A percentile compares a stretch with the other conserved stretches of the same genome.
Conservation (phyloP, 768 basidiomycete genomes). For the Mycena amicta region DNA sequence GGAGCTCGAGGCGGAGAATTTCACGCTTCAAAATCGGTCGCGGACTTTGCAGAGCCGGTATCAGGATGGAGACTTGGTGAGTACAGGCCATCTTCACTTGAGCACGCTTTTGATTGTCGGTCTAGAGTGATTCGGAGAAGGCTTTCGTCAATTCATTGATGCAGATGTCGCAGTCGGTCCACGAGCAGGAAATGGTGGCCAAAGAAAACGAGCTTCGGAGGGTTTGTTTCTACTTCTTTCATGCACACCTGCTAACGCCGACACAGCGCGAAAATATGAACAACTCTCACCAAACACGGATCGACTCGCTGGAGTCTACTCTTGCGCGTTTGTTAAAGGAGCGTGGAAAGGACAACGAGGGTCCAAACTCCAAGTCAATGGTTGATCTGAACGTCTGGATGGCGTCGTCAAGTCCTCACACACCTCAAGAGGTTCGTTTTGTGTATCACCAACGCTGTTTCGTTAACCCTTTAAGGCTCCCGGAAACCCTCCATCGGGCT, state of each 20-base stretch:
- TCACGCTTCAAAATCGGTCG: constrained; percentile 27
- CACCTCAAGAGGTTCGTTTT: constrained; percentile 14
- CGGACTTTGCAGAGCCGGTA: constrained; percentile 43
- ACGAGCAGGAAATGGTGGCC: constrained; percentile 55
- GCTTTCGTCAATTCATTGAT: constrained; percentile 49
- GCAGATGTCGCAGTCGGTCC: constrained; percentile 44
- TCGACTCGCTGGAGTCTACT: constrained; percentile 47
- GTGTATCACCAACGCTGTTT: background rate
- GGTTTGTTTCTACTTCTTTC: constrained; percentile 33
- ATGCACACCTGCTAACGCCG: constrained; percentile 4
- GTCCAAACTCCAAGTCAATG: constrained; percentile 35
- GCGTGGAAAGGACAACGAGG: constrained; percentile 29
- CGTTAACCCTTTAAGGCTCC: background rate
- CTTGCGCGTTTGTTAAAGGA: constrained; percentile 49
- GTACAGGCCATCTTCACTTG: no score
- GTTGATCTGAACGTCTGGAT: constrained; percentile 44
- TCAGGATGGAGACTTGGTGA: constrained; percentile 49
- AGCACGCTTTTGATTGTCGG: no score
- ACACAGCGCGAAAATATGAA: constrained; percentile 52
- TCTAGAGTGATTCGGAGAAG: constrained; percentile 53
- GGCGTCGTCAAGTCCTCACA: constrained; percentile 35
- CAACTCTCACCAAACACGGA: constrained; percentile 44
- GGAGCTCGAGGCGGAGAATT: constrained; percentile 28
- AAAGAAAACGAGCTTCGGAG: constrained; percentile 61
- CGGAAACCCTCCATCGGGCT: no score